Conservation (phyloP, 1,284 basidiomycete species). For the Apiotrichum porosum region DNA sequence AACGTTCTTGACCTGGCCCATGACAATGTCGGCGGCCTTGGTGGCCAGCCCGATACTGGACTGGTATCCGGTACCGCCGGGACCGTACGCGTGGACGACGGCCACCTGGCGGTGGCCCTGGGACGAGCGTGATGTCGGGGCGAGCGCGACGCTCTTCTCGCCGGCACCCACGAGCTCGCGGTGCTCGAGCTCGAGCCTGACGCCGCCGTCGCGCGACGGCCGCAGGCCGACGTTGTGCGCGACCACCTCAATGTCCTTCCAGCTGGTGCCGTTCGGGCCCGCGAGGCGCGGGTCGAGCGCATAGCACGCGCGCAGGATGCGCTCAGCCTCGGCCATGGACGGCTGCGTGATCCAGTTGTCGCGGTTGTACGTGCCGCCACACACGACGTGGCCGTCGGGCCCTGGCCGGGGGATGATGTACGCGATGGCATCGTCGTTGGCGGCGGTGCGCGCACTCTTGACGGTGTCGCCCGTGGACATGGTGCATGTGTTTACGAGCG, state of each 20-base stretch:
- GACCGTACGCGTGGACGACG: slow-evolving; percentile 66
- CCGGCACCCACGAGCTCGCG: slow-evolving; percentile 47
- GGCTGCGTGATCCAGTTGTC: slow-evolving; percentile 35
- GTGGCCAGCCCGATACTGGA: slow-evolving; percentile 38
- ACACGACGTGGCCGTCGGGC: slow-evolving; percentile 32
- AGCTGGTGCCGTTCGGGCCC: slow-evolving; percentile 24
- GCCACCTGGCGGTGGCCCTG: slow-evolving; percentile 51
- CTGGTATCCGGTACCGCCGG: slow-evolving; percentile 46
- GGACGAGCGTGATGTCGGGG: slow-evolving; percentile 56
- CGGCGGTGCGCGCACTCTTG: no score
- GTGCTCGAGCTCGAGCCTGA: slow-evolving; percentile 61
- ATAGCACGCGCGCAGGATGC: slow-evolving; percentile 41
- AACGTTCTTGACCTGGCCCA: slow-evolving; percentile 8
- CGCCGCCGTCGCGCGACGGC: slow-evolving; percentile 61
- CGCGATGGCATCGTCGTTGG: slow-evolving; percentile 1
- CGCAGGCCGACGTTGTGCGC: slow-evolving; percentile 63
- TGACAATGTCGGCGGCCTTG: slow-evolving; percentile 34
- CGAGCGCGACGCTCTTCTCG: no score
- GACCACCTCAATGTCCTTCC: slow-evolving; percentile 51
- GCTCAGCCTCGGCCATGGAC: slow-evolving; percentile 24
- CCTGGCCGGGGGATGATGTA: slow-evolving; percentile 49
- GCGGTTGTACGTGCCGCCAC: slow-evolving; percentile 37
- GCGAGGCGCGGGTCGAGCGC: slow-evolving; percentile 44
- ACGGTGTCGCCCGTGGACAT: slow-evolving; percentile 6
- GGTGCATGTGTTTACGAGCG: slow-evolving; percentile 26